Evolutionary conservation across 345 rosid genomes (phyloP), one percentile per base, ranked within the genome.

Genomic region (Citrus reticulata): DNA sequence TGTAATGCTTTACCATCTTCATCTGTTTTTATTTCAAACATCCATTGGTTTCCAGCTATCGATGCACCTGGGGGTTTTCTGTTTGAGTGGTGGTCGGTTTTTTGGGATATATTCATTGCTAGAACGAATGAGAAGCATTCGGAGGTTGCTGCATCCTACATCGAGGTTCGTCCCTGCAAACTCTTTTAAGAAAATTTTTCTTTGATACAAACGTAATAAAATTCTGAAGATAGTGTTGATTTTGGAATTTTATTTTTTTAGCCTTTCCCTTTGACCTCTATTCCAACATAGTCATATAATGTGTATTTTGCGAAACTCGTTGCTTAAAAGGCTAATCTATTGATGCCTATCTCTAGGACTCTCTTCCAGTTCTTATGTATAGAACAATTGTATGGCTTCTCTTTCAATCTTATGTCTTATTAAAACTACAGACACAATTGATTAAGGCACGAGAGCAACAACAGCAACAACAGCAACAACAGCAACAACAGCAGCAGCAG

Each of bases 41-140:
- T 40, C 80, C 32, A 49, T 75, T 61, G 76, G 61, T 85, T 81
- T 84, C 75, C 89, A 94, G 99, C 99, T 35, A 96, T 96, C 74
- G 98, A 96, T 78, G 99, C 99, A 17, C 99, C 99, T 34, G 99
- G 98, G 32, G 99, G 99, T 30, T 96, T 96, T 85, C 93, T 96
- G 60, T 96, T 96, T 81, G 99, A 96, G 84, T 96, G 99, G 99
- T 96, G 99, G 99, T 96, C 99, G 10, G 99, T 96, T 65, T 96
- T 96, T 83, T 96, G 99, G 99, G 99, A 96, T 84, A 96, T 96
- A 77, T 96, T 96, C 77, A 96, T 96, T 83, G 99, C 99, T 34
- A 93, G 98, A 85, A 96, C 98, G 37, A 96, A 96, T 79, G 98
- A 94, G 83, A 96, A 96, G 88, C 99, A 96, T 81, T 96, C 98